These are phyloP conservation scores for Neonectria punicea DNA, from an alignment of 2,329 filamentous ascomycete genomes.

Conservation along the genomic window DNA sequence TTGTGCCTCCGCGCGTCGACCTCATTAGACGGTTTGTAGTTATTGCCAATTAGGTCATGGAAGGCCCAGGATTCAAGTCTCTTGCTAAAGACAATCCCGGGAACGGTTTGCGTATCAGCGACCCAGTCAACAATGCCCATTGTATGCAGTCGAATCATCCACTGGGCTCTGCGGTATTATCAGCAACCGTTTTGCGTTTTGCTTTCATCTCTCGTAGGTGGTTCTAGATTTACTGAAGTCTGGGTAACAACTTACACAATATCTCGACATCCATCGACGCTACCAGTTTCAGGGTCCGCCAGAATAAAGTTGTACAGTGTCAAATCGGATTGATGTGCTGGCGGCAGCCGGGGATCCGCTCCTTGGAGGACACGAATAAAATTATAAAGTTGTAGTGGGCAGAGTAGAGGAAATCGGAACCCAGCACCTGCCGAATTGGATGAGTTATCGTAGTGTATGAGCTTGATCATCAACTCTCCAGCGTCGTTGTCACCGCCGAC, in stretches of 20 bases:
- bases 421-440: not conserved
- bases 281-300: not conserved
- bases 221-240: not conserved
- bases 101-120: not conserved
- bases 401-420: not conserved
- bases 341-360: not conserved
- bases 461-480: not conserved
- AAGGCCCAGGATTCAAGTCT: not conserved
- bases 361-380: not conserved
- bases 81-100: not conserved
- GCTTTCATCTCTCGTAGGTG: not conserved
- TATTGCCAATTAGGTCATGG: not conserved
- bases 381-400: not conserved
- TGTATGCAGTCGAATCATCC: not conserved
- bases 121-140: not conserved
- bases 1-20: fast-evolving
- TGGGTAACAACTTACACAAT: not conserved
- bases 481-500: not conserved
- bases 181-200: not conserved
- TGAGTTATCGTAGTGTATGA: not conserved
- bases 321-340: not conserved
- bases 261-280: not conserved
- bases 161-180: not conserved
- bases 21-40: not conserved
- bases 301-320: not conserved